Evolutionary conservation across 148 eudicot genomes (phyloP), one percentile per base, ranked within the genome.

Genomic region (Cornus controversa): DNA sequence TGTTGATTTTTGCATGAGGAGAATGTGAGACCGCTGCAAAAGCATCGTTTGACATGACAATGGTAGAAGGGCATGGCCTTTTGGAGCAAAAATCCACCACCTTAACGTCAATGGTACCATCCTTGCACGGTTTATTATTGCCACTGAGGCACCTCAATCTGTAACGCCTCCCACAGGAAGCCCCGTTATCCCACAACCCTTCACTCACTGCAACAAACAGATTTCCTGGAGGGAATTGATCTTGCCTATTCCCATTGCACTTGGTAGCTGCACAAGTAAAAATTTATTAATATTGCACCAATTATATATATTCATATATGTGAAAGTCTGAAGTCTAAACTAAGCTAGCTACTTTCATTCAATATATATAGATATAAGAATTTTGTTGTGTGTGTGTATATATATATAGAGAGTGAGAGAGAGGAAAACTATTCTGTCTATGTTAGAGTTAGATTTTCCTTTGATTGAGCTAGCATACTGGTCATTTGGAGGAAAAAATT

Each of bases 161-260:
- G 78, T 83, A 88, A 2, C 83, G 82, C 60, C 84, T 78, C 14
- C 91, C 91, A 69, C 91, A 88, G 18, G 91, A 86, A 4, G 91
- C 91, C 27, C 89, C 89, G 15, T 88, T 85, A 18, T 85, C 88
- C 91, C 91, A 88, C 47, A 88, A 50, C 8, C 80, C 87, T 36
- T 83, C 85, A 6, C 87, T 81, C 22, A 83, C 89, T 1, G 79
- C 47, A 8, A 78, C 88, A 36, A 88, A 88, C n/a, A 88, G 69
- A 69, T 84, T 81, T 36, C 84, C 84, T 10, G 85, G 26, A 25
- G 91, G 91, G 58, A 88, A 88, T 58, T 81, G 80, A 57, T 82
- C 89, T 58, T 25, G 37, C 27, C 82, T 50, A 24, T 82, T 78
- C 0, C 91, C 91, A 24, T 79, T 71, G 37, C 91, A 85, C 73